Evolutionary conservation across 306 rosid species (phyloP), one percentile per base, ranked within the genome.

Genomic region (Medicago ruthenica): DNA sequence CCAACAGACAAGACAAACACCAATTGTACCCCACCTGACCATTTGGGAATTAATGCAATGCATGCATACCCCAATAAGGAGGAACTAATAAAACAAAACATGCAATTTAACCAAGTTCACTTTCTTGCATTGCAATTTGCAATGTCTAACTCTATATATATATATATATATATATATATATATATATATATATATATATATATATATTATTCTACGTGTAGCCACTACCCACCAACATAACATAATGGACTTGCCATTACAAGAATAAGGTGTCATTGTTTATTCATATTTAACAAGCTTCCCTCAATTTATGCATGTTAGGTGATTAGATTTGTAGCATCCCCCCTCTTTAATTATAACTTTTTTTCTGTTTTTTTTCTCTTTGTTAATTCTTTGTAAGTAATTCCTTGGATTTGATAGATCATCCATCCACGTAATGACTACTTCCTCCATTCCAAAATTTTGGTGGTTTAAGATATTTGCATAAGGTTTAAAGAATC

Each of bases 11-110:
- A 13, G 63, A 39, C 68, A 62, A 34, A 37, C 41, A 79, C 81
- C 53, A 79, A 57, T 34, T 83, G 86, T 82, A 72, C 91, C 97
- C 90, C 87, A 85, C 83, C 86, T 80, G 54, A 62, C 76, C 86
- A 75, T 86, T 83, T 77, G 79, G 74, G 78, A 85, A 76, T 87
- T 85, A 85, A 71, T 72, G 64, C 90, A 44, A 11, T 11, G 47
- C 15, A 10, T 44, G 48, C 86, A 71, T 72, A 67, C 87, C 75
- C 77, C 79, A 75, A 78, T 79, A 75, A 77, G 50, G 37, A 72
- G 70, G 53, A 41, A 64, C 72, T 82, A 65, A 80, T 77, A 72
- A 83, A 76, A 60, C 76, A 76, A 78, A 71, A 64, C 82, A 70
- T 51, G 54, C 44, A 73, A 44, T 67, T 80, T 22, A 40, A 39